These are phyloP conservation scores for Ricinus communis DNA, from an alignment of 345 rosid genomes.

Conservation along the genomic window DNA sequence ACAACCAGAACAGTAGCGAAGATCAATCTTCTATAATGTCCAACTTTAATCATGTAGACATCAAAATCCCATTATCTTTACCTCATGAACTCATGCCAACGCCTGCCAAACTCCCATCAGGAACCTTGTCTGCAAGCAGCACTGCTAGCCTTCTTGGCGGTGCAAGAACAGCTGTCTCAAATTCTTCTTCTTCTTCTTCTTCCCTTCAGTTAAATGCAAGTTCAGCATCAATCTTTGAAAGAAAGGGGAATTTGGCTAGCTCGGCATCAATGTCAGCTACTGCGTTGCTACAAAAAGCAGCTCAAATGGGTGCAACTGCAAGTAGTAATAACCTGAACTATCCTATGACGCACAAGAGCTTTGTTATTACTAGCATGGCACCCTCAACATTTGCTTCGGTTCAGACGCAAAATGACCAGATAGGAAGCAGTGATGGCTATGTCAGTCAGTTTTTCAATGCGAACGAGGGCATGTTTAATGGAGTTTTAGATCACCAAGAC, in stretches of 20 bases:
- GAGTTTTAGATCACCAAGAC: slow-evolving; percentile 24
- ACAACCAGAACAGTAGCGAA: no score
- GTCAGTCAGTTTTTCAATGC: slow-evolving; percentile 26
- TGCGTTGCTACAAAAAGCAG: slow-evolving; percentile 52
- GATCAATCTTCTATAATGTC: slow-evolving; percentile 18
- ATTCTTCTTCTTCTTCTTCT: slow-evolving; percentile 16
- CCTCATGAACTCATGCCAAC: slow-evolving; percentile 22
- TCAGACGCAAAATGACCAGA: slow-evolving; percentile 9
- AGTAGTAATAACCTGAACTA: slow-evolving; percentile 21
- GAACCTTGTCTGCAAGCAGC: slow-evolving; percentile 21
- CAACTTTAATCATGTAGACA: slow-evolving; percentile 14
- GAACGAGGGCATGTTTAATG: slow-evolving; percentile 24
- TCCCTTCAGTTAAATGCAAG: slow-evolving; percentile 30
- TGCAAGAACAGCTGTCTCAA: background rate
- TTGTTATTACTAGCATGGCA: slow-evolving; percentile 28
- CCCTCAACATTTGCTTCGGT: slow-evolving; percentile 28
- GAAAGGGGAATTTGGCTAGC: slow-evolving; percentile 8
- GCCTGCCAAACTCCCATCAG: slow-evolving; percentile 20
- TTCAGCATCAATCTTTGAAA: slow-evolving; percentile 25
- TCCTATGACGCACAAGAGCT: slow-evolving; percentile 21
- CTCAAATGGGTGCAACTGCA: slow-evolving; percentile 55
- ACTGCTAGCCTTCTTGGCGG: slow-evolving; percentile 14
- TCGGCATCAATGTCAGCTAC: slow-evolving; percentile 53
- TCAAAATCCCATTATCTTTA: slow-evolving; percentile 17
- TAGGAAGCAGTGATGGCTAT: slow-evolving; percentile 4